These are phyloP conservation scores for Pulveroboletus sp. DNA, from an alignment of 768 basidiomycete genomes.

Conservation along the genomic window DNA sequence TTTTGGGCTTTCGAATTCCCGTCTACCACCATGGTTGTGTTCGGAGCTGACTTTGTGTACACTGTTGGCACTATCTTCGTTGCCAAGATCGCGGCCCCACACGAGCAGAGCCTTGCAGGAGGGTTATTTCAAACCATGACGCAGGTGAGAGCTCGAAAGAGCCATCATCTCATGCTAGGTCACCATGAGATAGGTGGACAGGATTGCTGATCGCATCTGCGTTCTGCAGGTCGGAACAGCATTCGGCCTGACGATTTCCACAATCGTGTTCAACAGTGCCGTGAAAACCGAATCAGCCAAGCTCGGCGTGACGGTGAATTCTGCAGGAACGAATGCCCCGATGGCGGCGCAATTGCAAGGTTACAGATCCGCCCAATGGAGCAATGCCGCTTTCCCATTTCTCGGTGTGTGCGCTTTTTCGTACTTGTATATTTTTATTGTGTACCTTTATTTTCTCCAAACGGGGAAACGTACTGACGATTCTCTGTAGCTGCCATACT, in stretches of 20 bases:
- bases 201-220: not conserved
- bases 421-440: not conserved
- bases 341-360: constrained; percentile 40
- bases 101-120: constrained; percentile 74
- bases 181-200: not conserved
- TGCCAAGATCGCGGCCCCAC: constrained; percentile 56
- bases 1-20: constrained; percentile 82
- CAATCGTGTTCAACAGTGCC: constrained; percentile 64
- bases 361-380: constrained; percentile 66
- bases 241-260: constrained; percentile 65
- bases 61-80: constrained; percentile 70
- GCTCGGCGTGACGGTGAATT: constrained; percentile 31
- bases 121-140: constrained; percentile 78
- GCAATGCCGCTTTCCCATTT: constrained; percentile 54
- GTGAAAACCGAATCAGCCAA: constrained; percentile 29
- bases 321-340: constrained; percentile 28
- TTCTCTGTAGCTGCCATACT: constrained; percentile 27
- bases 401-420: constrained; percentile 45
- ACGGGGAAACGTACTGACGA: not conserved
- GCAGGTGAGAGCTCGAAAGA: constrained; percentile 39
- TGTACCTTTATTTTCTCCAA: no score
- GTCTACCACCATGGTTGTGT: constrained; percentile 55
- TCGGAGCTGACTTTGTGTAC: constrained; percentile 78
- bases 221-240: constrained; percentile 54
- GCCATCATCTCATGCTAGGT: not conserved